Evolutionary conservation across 352 stramenopile species (phyloP).

Genomic region (Saprolegnia parasitica): DNA sequence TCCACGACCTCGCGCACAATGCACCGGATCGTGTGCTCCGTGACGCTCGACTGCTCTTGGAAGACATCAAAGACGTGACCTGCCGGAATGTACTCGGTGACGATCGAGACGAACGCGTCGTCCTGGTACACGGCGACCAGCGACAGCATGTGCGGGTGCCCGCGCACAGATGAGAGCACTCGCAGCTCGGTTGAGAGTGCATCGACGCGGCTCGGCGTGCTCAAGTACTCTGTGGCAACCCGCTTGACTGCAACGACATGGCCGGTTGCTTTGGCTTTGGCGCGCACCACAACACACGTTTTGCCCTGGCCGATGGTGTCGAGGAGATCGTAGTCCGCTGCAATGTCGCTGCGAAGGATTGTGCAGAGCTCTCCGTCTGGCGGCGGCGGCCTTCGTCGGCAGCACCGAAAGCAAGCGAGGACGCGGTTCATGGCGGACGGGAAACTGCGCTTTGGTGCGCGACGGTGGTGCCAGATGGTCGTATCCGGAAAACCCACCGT

Average conservation of each 20-base stretch:
- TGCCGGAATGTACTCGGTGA: conserved; percentile 55
- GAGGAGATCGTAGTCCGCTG: conserved; percentile 62
- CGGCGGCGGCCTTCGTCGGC: neutral
- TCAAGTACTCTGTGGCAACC: conserved; percentile 61
- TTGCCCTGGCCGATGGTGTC: conserved; percentile 74
- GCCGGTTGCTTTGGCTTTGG: conserved; percentile 34
- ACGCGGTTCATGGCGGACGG: neutral
- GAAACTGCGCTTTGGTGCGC: neutral
- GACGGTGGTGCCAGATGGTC: neutral
- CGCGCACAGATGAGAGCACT: conserved; percentile 48
- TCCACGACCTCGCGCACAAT: conserved; percentile 62
- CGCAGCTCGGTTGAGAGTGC: conserved; percentile 57
- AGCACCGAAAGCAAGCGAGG: neutral
- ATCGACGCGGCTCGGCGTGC: conserved; percentile 57
- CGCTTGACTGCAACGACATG: conserved; percentile 67
- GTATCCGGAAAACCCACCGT: neutral
- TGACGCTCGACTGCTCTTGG: conserved; percentile 30
- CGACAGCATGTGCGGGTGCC: conserved; percentile 50
- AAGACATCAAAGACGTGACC: conserved; percentile 65
- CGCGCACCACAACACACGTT: conserved; percentile 63
- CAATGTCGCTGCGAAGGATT: conserved; percentile 32
- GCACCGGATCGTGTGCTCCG: conserved; percentile 57
- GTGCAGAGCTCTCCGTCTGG: neutral
- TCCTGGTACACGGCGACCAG: conserved; percentile 69
- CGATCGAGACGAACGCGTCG: conserved; percentile 55